Conservation (phyloP, 495 filamentous ascomycete species). For the Lophiostoma macrostomum region DNA sequence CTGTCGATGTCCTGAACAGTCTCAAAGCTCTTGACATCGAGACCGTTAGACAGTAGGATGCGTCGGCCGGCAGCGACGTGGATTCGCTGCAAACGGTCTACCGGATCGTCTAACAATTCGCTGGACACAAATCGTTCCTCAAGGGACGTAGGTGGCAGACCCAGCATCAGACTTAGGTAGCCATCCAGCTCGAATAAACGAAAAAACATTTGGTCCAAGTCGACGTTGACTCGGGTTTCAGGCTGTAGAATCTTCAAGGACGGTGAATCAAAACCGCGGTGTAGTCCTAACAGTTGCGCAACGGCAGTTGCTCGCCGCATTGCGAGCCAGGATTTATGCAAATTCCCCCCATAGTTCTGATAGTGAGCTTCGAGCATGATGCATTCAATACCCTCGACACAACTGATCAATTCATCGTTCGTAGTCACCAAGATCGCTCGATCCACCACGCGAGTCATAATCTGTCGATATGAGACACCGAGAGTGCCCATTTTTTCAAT, state of each 20-base stretch:
- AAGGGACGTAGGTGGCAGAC: conserved; percentile 25
- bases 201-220: conserved; percentile 36
- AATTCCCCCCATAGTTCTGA: conserved; percentile 47
- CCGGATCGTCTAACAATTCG: conserved; percentile 20
- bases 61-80: conserved; percentile 32
- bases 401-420: conserved; percentile 47
- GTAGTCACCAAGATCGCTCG: conserved; percentile 45
- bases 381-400: conserved; percentile 50
- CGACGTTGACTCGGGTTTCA: conserved; percentile 8
- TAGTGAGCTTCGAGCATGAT: conserved; percentile 50
- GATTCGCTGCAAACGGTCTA: conserved; percentile 40
- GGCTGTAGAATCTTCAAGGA: conserved; percentile 7
- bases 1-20: conserved; percentile 38
- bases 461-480: conserved; percentile 23
- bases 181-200: conserved; percentile 35
- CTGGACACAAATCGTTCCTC: conserved; percentile 10
- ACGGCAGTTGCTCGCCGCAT: conserved; percentile 45
- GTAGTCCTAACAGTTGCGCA: conserved; percentile 48
- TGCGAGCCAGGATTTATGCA: conserved; percentile 47
- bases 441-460: conserved; percentile 41
- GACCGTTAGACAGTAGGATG: conserved; percentile 41
- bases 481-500: conserved; percentile 24
- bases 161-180: conserved; percentile 25
- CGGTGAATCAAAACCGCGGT: conserved; percentile 30
- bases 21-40: conserved; percentile 5